These are phyloP conservation scores for Isatis tinctoria DNA, from an alignment of 345 rosid species.

Conservation along the genomic window DNA sequence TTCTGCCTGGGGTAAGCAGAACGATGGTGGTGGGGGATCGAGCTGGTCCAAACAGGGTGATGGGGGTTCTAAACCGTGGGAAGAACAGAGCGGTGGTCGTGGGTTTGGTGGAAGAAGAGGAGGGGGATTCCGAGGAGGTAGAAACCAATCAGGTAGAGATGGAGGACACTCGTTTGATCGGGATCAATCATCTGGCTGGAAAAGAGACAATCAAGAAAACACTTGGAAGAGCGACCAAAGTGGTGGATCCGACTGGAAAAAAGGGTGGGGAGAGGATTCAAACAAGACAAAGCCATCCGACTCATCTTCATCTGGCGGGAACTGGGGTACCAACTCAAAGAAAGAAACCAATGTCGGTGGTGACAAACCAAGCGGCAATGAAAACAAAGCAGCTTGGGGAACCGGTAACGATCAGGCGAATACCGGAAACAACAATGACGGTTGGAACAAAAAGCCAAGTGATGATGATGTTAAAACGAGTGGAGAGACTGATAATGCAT, in stretches of 20 bases:
- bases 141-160: conserved; percentile 31
- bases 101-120: conserved; percentile 36
- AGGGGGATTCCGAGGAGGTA: conserved; percentile 36
- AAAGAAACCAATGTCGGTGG: conserved; percentile 17
- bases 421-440: conserved; percentile 16
- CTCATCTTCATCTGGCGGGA: conserved; percentile 5
- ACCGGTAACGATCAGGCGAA: background rate
- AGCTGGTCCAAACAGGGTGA: conserved; percentile 24
- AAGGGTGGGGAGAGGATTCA: conserved; percentile 26
- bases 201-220: conserved; percentile 15
- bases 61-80: conserved; percentile 8
- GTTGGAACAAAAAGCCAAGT: conserved; percentile 20
- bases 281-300: conserved; percentile 10
- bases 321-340: conserved; percentile 22
- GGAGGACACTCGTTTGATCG: conserved; percentile 26
- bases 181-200: conserved; percentile 35
- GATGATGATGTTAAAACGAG: background rate
- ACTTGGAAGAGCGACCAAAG: conserved; percentile 30
- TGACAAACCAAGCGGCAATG: background rate
- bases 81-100: conserved; percentile 34
- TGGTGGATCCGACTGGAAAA: conserved; percentile 27
- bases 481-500: conserved; percentile 7
- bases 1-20: background rate
- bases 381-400: conserved; percentile 31
- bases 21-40: conserved; percentile 22